phyloP scores from a whole-genome alignment of 495 filamentous ascomycete genomes.

The Glarea lozoyensis region DNA sequence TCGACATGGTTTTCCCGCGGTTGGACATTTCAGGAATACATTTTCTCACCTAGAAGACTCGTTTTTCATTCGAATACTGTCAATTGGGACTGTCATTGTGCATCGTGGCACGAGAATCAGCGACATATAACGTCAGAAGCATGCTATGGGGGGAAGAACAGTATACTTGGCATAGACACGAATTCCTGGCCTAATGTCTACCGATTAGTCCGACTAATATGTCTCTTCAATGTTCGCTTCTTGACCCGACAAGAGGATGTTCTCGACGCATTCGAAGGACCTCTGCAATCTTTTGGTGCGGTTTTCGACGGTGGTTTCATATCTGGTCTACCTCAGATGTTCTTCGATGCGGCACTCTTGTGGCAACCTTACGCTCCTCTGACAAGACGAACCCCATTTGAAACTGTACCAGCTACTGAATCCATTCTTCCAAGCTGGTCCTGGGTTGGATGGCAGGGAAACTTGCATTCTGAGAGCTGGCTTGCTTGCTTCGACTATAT shows the following conservation, averaged over 20 bases:
- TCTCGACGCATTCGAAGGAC: background rate
- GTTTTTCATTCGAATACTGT: background rate
- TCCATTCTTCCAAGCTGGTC: slow-evolving; percentile 6
- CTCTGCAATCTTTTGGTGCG: background rate
- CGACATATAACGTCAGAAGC: background rate
- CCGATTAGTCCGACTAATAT: background rate
- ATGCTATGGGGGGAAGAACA: background rate
- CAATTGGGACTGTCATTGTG: background rate
- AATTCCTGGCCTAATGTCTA: background rate
- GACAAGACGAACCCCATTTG: background rate
- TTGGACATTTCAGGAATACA: no score
- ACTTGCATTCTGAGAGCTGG: slow-evolving; percentile 14
- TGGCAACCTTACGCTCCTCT: slow-evolving; percentile 4
- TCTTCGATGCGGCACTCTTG: slow-evolving; percentile 9
- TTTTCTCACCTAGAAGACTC: background rate
- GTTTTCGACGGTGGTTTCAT: slow-evolving; percentile 11
- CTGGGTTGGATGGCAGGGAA: slow-evolving; percentile 7
- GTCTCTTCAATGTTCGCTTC: background rate
- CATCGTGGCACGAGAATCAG: background rate
- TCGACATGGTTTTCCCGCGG: no score
- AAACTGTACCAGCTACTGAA: background rate
- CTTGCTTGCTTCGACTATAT: slow-evolving; percentile 17
- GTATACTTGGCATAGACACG: background rate
- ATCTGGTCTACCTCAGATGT: slow-evolving; percentile 9
- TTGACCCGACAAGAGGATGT: background rate